Percentiles rank a stretch among this genome's conserved stretches.
Evolutionary conservation across 768 basidiomycete species (phyloP).

Genomic region (Gloeophyllum trabeum): DNA sequence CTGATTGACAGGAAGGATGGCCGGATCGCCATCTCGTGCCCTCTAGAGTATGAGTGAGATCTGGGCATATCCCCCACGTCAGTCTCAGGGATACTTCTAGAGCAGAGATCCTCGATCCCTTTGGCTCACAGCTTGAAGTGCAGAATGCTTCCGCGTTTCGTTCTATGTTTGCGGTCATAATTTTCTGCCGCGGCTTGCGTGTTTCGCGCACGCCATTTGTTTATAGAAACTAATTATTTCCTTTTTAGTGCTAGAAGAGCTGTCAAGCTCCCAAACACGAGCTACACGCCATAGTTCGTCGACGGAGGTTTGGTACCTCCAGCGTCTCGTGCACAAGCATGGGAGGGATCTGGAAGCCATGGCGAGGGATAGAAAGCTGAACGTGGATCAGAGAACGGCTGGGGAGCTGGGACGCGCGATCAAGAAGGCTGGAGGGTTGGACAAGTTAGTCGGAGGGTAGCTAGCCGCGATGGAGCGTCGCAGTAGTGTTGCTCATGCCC

Average conservation of each 20-base stretch:
- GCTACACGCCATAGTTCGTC: slow-evolving; percentile 46
- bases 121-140: too few species aligned
- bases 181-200: too few species aligned
- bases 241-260: slow-evolving; percentile 48
- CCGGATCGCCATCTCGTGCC: too few species aligned
- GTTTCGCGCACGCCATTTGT: too few species aligned
- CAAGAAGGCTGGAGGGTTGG: slow-evolving; percentile 39
- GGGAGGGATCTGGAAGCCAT: slow-evolving; percentile 65
- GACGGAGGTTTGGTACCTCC: slow-evolving; percentile 60
- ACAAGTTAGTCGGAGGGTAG: slow-evolving; percentile 14
- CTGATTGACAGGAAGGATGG: too few species aligned
- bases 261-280: slow-evolving; percentile 26
- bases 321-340: slow-evolving; percentile 54
- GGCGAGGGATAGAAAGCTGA: slow-evolving; percentile 70
- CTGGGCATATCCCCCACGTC: too few species aligned
- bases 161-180: too few species aligned
- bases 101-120: too few species aligned
- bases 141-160: too few species aligned
- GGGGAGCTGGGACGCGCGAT: slow-evolving; percentile 66
- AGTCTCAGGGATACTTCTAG: too few species aligned
- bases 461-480: background rate
- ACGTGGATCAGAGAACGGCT: slow-evolving; percentile 74
- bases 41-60: too few species aligned
- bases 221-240: slow-evolving; percentile 4
- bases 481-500: too few species aligned